phyloP scores from a whole-genome alignment of 176 grass and related monocot species.

The Oryza glaberrima region DNA sequence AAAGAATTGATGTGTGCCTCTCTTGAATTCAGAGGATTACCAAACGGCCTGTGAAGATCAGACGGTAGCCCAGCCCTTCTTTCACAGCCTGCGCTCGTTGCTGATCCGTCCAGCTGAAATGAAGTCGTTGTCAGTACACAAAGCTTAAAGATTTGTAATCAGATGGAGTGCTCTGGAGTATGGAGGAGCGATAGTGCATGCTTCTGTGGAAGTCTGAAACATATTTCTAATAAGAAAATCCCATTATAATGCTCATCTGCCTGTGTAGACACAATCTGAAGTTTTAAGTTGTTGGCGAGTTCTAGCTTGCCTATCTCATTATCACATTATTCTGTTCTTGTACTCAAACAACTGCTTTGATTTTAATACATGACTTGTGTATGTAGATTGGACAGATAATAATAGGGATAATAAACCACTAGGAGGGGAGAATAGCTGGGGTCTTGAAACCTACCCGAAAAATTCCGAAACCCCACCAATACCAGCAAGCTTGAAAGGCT shows the following conservation, averaged over 20 bases:
- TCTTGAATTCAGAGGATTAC: slow-evolving; percentile 45
- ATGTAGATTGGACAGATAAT: slow-evolving; percentile 12
- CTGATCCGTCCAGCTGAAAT: slow-evolving; percentile 89
- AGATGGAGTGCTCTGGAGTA: slow-evolving; percentile 2
- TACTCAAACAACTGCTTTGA: background rate
- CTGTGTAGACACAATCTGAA: background rate
- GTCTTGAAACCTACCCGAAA: slow-evolving; percentile 62
- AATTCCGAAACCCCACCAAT: slow-evolving; percentile 95
- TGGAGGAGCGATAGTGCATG: background rate
- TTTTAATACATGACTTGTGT: background rate
- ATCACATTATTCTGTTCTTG: background rate
- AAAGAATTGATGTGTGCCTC: background rate
- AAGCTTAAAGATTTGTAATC: background rate
- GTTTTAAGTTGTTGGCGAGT: background rate
- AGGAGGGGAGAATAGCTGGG: slow-evolving; percentile 4
- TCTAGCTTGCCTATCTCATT: slow-evolving; percentile 12
- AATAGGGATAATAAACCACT: background rate
- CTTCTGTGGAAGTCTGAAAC: slow-evolving; percentile 2
- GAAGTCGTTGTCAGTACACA: background rate
- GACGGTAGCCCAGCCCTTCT: slow-evolving; percentile 77
- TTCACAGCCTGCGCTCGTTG: slow-evolving; percentile 74
- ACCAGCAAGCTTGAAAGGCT: slow-evolving; percentile 91
- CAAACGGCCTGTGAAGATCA: slow-evolving; percentile 89
- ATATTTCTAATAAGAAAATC: background rate
- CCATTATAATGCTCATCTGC: slow-evolving; percentile 6